Evolutionary conservation across 2,329 filamentous ascomycete species (phyloP).

Genomic region (Cordyceps militaris): DNA sequence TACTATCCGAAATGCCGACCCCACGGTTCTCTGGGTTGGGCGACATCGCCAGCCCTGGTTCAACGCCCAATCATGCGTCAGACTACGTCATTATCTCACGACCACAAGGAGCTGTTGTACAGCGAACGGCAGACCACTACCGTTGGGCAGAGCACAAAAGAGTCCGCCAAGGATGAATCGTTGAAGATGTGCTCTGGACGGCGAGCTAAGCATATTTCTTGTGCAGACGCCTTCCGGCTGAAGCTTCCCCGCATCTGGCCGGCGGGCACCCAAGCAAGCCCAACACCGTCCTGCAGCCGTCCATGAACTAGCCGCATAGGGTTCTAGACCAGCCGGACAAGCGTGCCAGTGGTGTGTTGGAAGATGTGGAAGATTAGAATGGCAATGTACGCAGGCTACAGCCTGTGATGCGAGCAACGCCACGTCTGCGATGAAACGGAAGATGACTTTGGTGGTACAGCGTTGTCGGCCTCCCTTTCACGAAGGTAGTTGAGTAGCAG

Average conservation of each 20-base stretch:
- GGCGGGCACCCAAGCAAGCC: neutral
- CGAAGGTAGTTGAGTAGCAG: slow-evolving; percentile 1
- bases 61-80: neutral
- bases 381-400: neutral
- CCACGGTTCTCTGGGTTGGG: neutral
- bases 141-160: neutral
- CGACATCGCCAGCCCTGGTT: neutral
- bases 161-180: no score
- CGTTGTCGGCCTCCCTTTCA: neutral
- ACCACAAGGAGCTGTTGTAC: neutral
- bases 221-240: neutral
- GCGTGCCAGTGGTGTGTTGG: neutral
- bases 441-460: neutral
- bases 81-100: neutral
- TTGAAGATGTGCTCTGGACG: no score
- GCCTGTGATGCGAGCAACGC: neutral
- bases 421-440: neutral
- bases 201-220: neutral
- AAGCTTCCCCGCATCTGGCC: slow-evolving; percentile 9
- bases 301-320: neutral
- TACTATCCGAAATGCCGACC: neutral
- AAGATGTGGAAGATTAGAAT: neutral
- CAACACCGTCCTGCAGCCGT: slow-evolving; percentile 3
- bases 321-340: slow-evolving; percentile 4
- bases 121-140: neutral